Conservation (phyloP, 805 yeast species). For the Teunomyces cretensis region DNA sequence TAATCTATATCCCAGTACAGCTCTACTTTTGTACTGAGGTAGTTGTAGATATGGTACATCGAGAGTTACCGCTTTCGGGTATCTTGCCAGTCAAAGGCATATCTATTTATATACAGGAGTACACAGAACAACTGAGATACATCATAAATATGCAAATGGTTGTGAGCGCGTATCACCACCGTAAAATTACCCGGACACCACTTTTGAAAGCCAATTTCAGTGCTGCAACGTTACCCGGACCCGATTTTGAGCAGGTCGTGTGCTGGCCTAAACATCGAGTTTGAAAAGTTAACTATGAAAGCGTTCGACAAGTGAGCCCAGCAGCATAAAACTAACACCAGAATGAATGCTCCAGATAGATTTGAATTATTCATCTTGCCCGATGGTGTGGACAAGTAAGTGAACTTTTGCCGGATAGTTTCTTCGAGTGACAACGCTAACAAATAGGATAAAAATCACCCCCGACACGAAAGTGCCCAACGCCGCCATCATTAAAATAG, state of each 20-base stretch:
- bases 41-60: not conserved
- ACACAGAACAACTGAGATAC: not conserved
- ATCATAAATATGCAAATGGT: not conserved
- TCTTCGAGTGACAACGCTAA: not conserved
- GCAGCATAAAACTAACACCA: slow-evolving; percentile 3
- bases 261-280: not conserved
- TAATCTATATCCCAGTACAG: too few species aligned
- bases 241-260: not conserved
- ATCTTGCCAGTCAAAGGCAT: not conserved
- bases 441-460: slow-evolving; percentile 65
- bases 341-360: slow-evolving; percentile 98
- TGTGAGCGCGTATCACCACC: not conserved
- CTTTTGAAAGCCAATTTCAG: not conserved
- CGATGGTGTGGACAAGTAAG: slow-evolving; percentile 94
- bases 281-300: not conserved
- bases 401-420: slow-evolving; percentile 11
- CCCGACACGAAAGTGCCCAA: slow-evolving; percentile 96
- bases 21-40: too few species aligned
- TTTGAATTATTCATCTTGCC: slow-evolving; percentile 94
- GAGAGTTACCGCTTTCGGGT: not conserved
- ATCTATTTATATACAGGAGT: not conserved
- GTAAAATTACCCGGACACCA: not conserved
- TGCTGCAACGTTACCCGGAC: not conserved
- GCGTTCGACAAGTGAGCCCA: not conserved
- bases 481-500: slow-evolving; percentile 88